Conservation (phyloP, 257 asterid genomes). For the Penstemon barbatus region DNA sequence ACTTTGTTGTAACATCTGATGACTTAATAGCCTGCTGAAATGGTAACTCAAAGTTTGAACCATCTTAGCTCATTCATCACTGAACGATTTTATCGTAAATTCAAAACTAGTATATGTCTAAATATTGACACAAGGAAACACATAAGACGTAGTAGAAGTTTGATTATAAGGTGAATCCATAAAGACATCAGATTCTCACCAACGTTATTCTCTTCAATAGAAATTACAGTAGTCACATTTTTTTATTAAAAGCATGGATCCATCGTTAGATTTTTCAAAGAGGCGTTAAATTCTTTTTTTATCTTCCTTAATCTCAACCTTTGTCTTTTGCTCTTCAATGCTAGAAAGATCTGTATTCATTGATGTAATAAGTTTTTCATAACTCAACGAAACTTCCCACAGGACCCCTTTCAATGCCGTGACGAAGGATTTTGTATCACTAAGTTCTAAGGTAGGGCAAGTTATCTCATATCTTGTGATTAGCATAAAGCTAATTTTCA, state of each 20-base stretch:
- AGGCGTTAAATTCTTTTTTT: too few species aligned
- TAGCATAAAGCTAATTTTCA: too few species aligned
- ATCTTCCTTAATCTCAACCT: too few species aligned
- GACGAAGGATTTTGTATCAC: conserved; percentile 17
- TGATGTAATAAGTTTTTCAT: too few species aligned
- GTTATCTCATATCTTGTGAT: background rate
- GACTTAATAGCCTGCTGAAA: too few species aligned
- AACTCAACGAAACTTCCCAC: too few species aligned
- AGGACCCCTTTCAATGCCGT: too few species aligned
- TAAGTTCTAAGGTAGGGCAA: conserved; percentile 21
- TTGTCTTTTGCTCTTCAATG: too few species aligned
- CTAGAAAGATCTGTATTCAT: too few species aligned
- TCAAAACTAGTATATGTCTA: conserved; percentile 78
- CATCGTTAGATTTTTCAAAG: too few species aligned
- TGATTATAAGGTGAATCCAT: conserved; percentile 23
- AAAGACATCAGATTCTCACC: conserved; percentile 24
- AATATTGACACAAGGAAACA: conserved; percentile 36
- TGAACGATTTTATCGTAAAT: conserved; percentile 69
- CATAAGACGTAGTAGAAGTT: conserved; percentile 34
- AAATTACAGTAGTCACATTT: conserved; percentile 63
- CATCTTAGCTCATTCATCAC: conserved; percentile 48
- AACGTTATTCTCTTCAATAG: conserved; percentile 41
- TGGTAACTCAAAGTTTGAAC: too few species aligned
- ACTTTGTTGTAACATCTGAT: too few species aligned
- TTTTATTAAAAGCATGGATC: conserved; percentile 20